Evolutionary conservation across 805 yeast species (phyloP).

Genomic region (Pichia sporocuriosa): DNA sequence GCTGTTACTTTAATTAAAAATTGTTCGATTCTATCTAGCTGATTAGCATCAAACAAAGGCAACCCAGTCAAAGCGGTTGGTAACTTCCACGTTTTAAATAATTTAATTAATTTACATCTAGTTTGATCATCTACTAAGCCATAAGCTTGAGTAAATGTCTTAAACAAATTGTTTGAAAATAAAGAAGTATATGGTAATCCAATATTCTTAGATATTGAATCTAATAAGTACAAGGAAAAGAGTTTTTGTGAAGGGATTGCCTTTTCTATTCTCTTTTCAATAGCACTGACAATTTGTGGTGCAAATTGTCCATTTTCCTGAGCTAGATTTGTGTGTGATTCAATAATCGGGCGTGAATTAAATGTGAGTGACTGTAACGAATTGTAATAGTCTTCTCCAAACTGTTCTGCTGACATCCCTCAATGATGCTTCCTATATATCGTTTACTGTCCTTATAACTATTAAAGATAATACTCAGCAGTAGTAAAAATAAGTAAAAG

Average conservation of each 20-base stretch:
- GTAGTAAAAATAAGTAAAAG: too few species aligned
- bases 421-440: too few species aligned
- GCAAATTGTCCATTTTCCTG: slow-evolving; percentile 78
- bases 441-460: too few species aligned
- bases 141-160: slow-evolving; percentile 68
- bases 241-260: slow-evolving; percentile 81
- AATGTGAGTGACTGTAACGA: slow-evolving; percentile 73
- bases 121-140: slow-evolving; percentile 71
- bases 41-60: slow-evolving; percentile 67
- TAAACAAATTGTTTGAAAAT: slow-evolving; percentile 63
- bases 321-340: slow-evolving; percentile 77
- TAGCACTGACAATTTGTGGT: slow-evolving; percentile 65
- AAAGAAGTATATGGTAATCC: slow-evolving; percentile 85
- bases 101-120: slow-evolving; percentile 62
- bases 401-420: too few species aligned
- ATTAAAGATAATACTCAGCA: too few species aligned
- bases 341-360: slow-evolving; percentile 86
- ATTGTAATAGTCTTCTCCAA: slow-evolving; percentile 58
- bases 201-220: slow-evolving; percentile 84
- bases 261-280: slow-evolving; percentile 65
- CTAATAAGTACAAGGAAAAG: slow-evolving; percentile 76
- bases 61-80: slow-evolving; percentile 55
- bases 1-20: slow-evolving; percentile 61
- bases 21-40: slow-evolving; percentile 63
- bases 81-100: slow-evolving; percentile 84